phyloP scores from a whole-genome alignment of 257 asterid species.

The Solanum clarkiae region DNA sequence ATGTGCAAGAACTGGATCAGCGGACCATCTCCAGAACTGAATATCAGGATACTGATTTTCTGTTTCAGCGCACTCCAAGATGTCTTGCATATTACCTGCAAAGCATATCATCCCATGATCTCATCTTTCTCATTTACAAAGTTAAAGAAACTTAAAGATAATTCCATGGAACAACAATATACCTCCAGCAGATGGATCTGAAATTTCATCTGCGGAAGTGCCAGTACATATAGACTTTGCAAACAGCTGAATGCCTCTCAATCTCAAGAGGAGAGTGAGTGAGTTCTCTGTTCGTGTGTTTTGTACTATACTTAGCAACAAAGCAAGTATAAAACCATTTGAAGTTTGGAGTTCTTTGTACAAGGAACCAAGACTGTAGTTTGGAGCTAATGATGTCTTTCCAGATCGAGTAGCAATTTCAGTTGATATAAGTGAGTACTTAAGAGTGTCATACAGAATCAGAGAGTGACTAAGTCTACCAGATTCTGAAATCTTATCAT shows the following conservation, averaged over 20 bases:
- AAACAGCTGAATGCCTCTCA: slow-evolving; percentile 63
- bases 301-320: slow-evolving; percentile 61
- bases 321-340: slow-evolving; percentile 67
- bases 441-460: slow-evolving; percentile 84
- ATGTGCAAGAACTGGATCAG: slow-evolving; percentile 65
- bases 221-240: slow-evolving; percentile 54
- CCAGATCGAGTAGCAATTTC: slow-evolving; percentile 83
- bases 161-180: background rate
- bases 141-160: background rate
- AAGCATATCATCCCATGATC: slow-evolving; percentile 1
- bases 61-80: slow-evolving; percentile 47
- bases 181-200: background rate
- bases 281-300: slow-evolving; percentile 36
- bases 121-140: background rate
- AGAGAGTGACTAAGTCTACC: slow-evolving; percentile 57
- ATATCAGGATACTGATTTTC: slow-evolving; percentile 51
- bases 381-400: slow-evolving; percentile 57
- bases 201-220: slow-evolving; percentile 13
- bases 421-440: slow-evolving; percentile 67
- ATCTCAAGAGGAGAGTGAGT: slow-evolving; percentile 44
- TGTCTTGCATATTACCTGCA: slow-evolving; percentile 56
- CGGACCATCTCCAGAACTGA: slow-evolving; percentile 71
- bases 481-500: slow-evolving; percentile 50
- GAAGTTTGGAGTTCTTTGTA: slow-evolving; percentile 72
- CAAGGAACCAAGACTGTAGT: slow-evolving; percentile 42